Evolutionary conservation across 2,329 filamentous ascomycete genomes (phyloP), one percentile per base, ranked within the genome.

Genomic region (Beauveria varroae): DNA sequence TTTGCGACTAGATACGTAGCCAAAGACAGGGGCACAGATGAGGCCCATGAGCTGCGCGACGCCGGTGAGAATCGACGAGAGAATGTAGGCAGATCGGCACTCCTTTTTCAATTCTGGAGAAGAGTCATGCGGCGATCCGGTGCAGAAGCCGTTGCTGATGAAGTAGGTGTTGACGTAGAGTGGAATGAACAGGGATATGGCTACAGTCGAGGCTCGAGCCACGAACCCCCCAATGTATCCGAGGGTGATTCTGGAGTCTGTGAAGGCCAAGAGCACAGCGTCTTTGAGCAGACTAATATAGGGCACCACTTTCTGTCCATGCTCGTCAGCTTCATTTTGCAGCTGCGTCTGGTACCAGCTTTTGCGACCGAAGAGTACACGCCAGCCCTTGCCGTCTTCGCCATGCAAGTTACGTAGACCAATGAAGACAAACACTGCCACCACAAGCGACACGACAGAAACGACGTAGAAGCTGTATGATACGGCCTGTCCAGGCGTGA

Each of bases 141-240:
- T 81, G 76, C 95, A 98, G 66, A 90, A 88, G 2, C 91, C 93
- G 58, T 88, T 88, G 54, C 80, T 78, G 65, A 93, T 89, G 74
- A 93, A 98, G 73, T 91, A 96, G 26, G 91, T 87, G 71, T 98
- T 98, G 68, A 97, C 86, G 70, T 90, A 96, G 2, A 99, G 82
- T 0, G 95, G 95, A 59, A 99, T 89, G 75, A 98, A 99, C 6
- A 98, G 83, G 0, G 91, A 96, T 65, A 99, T 96, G 57, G 90
- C 93, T 5, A 99, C 95, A 0, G 92, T 96, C 0, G 93, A 97
- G 8, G 95, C 93, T 61, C 95, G 86, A 10, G 93, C 93, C 2
- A 99, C 93, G 68, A 98, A 97, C 1, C 95, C 95, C 64, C 93
- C 95, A 0, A 98, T 78, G 69, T 98, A 99, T 30, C 90, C 93